Conservation (phyloP, 345 rosid species). For the Tarenaya hassleriana region DNA sequence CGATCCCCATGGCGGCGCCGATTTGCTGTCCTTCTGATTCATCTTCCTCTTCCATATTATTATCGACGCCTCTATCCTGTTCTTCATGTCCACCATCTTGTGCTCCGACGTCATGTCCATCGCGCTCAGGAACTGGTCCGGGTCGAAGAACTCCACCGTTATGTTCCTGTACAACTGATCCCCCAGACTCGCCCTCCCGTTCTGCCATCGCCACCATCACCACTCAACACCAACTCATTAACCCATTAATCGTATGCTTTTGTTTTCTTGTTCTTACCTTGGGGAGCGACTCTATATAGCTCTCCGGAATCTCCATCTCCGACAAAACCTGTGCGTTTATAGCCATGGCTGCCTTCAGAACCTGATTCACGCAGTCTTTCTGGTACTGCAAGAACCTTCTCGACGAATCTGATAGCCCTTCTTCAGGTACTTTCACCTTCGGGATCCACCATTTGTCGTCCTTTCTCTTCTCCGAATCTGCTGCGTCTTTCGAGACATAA, state of each 20-base stretch:
- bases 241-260: no score
- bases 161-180: constrained; percentile 72
- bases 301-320: constrained; percentile 83
- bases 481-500: constrained; percentile 48
- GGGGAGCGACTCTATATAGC: constrained; percentile 78
- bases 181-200: constrained; percentile 80
- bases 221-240: no score
- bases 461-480: constrained; percentile 53
- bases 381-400: constrained; percentile 66
- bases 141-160: constrained; percentile 71
- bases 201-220: constrained; percentile 28
- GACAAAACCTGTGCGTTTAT: constrained; percentile 71
- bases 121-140: constrained; percentile 55
- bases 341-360: constrained; percentile 87
- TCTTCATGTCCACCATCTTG: constrained; percentile 68
- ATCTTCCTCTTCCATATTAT: constrained; percentile 84
- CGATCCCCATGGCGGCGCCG: constrained; percentile 52
- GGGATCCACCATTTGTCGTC: constrained; percentile 93
- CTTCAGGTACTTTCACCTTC: constrained; percentile 50
- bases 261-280: constrained; percentile 42
- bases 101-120: constrained; percentile 74
- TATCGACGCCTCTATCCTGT: constrained; percentile 81
- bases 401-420: constrained; percentile 59
- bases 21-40: constrained; percentile 65
- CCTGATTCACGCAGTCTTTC: constrained; percentile 73